A percentile compares a stretch with the other conserved stretches of the same genome.
Conservation (phyloP, 1,284 basidiomycete species). For the Athelia sp. region DNA sequence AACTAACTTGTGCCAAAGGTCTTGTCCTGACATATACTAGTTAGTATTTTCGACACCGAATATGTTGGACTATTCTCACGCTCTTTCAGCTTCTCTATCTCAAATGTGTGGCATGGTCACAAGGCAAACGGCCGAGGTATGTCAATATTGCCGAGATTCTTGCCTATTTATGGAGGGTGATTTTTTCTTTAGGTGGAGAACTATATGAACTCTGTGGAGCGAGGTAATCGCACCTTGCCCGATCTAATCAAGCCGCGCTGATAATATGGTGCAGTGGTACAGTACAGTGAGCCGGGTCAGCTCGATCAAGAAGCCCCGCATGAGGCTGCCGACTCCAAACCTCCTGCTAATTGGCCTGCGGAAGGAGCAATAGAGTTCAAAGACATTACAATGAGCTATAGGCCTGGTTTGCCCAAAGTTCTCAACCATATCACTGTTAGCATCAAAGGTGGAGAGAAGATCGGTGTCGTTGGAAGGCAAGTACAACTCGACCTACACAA, state of each 20-base stretch:
- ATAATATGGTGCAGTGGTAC: conserved; percentile 35
- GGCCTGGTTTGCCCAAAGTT: conserved; percentile 52
- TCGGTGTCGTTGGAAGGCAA: conserved; percentile 64
- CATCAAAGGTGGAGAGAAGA: conserved; percentile 71
- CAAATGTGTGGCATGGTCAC: conserved; percentile 56
- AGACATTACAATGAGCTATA: conserved; percentile 51
- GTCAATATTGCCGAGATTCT: conserved; percentile 24
- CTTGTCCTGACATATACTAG: conserved; percentile 1
- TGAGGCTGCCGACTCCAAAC: conserved; percentile 48
- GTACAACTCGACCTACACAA: neutral
- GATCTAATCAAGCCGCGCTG: conserved; percentile 4
- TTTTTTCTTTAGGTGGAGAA: conserved; percentile 34
- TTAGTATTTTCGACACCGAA: conserved; percentile 1
- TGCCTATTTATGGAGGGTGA: neutral
- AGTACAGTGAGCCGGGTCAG: conserved; percentile 51
- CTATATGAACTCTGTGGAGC: conserved; percentile 73
- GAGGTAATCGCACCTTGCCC: conserved; percentile 31
- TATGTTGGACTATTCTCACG: neutral
- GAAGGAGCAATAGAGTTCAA: conserved; percentile 48
- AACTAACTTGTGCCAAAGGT: neutral
- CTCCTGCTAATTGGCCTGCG: conserved; percentile 46
- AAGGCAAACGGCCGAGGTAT: conserved; percentile 60
- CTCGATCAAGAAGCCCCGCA: conserved; percentile 65
- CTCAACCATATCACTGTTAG: conserved; percentile 52
- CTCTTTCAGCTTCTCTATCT: conserved; percentile 40